Evolutionary conservation across 163 green algal species (phyloP), one percentile per base, ranked within the genome.

Genomic region (Chloroidium sp.): DNA sequence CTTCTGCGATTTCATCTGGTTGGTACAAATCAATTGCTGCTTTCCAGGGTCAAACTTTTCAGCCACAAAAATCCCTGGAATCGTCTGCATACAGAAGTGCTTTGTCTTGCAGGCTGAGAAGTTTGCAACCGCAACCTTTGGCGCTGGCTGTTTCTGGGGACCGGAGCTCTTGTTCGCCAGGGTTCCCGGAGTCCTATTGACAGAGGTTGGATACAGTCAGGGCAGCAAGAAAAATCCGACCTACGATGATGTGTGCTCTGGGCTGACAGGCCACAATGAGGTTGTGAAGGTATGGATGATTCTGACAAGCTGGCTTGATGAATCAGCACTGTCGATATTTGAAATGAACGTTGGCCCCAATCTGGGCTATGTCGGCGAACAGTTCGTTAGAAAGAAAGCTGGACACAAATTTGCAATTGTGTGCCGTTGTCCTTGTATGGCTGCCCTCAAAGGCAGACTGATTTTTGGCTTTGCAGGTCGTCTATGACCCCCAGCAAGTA

Each of bases 241-340:
- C 0, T 97, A 97, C 72, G 86, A 97, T 74, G 74, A 88, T 75
- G 88, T 92, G 61, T 96, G 92, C 86, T 85, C 75, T 61, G 93
- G 93, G 58, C 81, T 77, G 69, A 96, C 93, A 1, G 93, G 93
- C 0, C 93, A 97, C 82, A 87, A 90, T 2, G 93, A 97, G 82
- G 92, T 89, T 1, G 92, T 97, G 57, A 85, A 92, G 81, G 82
- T 91, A 57, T 61, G 77, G 62, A 1, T 80, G 36, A 36, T 36
- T 36, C 36, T 36, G 36, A 36, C 36, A 36, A 36, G 36, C 36
- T 36, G 36, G 36, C 36, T 36, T 36, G 36, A 36, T 36, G 36
- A 36, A 36, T 36, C 36, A 36, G 36, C 36, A 36, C 36, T 36
- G 36, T 36, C 36, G 36, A 36, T 36, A 36, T 36, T 36, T 36